A percentile compares a stretch with the other conserved stretches of the same genome.
phyloP scores from a whole-genome alignment of 2,329 filamentous ascomycete genomes.

The Aureobasidium sp. region DNA sequence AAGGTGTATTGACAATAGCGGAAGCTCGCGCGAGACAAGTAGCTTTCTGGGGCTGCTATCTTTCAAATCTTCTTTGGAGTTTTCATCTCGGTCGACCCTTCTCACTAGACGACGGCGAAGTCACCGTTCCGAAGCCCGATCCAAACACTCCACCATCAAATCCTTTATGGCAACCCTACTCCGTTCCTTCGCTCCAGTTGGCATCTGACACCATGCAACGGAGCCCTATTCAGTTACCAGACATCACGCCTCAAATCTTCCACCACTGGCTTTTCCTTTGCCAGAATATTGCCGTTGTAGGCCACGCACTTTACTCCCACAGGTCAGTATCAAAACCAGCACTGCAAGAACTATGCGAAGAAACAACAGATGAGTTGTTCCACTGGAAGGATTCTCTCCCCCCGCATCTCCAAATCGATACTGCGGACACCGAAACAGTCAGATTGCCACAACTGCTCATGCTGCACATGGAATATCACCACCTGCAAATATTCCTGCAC shows the following conservation, averaged over 20 bases:
- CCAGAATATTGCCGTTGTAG: slow-evolving; percentile 35
- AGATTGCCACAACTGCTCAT: slow-evolving; percentile 14
- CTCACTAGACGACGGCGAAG: slow-evolving; percentile 32
- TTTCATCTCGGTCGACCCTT: slow-evolving; percentile 37
- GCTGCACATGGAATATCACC: slow-evolving; percentile 33
- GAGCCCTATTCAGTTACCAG: not conserved
- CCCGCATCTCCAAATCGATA: slow-evolving; percentile 25
- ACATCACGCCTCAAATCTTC: slow-evolving; percentile 15
- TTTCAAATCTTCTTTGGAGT: slow-evolving; percentile 28
- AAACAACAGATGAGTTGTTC: slow-evolving; percentile 24
- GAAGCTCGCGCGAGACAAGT: slow-evolving; percentile 33
- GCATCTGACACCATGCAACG: not conserved
- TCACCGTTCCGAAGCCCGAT: slow-evolving; percentile 31
- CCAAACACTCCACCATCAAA: slow-evolving; percentile 14
- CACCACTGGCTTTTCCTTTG: slow-evolving; percentile 29
- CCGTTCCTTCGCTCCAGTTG: not conserved
- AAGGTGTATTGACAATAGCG: slow-evolving; percentile 29
- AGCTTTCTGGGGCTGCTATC: slow-evolving; percentile 36
- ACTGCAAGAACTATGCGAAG: slow-evolving; percentile 29
- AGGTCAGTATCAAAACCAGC: slow-evolving; percentile 26
- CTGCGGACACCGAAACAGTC: slow-evolving; percentile 12
- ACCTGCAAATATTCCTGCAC: slow-evolving; percentile 36
- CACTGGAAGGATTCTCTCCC: slow-evolving; percentile 34
- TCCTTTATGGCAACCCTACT: not conserved
- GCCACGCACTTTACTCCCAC: slow-evolving; percentile 29